Conservation (phyloP, 2,329 filamentous ascomycete genomes). For the Decorospora gaudefroyi region DNA sequence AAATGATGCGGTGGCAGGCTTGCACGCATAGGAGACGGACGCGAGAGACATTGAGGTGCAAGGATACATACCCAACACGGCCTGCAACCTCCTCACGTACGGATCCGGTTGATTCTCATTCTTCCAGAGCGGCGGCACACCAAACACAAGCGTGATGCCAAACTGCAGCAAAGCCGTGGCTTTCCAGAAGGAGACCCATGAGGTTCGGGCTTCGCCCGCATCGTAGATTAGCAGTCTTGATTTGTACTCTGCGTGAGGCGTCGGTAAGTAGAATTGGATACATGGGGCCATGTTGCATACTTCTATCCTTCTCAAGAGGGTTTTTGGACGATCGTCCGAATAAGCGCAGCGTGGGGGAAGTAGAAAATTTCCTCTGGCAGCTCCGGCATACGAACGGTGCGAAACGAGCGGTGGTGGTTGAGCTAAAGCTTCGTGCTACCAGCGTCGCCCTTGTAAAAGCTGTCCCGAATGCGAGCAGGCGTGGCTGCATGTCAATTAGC, state of each 20-base stretch:
- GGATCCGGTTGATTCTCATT: constrained; percentile 43
- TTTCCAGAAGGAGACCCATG: constrained; percentile 47
- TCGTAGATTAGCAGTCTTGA: constrained; percentile 44
- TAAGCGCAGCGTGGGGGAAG: constrained; percentile 29
- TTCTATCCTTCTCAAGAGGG: constrained; percentile 27
- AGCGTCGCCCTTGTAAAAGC: constrained; percentile 25
- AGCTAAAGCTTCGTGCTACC: constrained; percentile 7
- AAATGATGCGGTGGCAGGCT: too few relatives aligned
- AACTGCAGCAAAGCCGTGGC: constrained; percentile 44
- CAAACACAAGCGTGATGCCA: constrained; percentile 36
- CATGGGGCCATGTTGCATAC: constrained; percentile 12
- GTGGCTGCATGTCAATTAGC: constrained; percentile 36
- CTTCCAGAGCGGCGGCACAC: constrained; percentile 41
- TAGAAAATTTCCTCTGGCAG: constrained; percentile 42
- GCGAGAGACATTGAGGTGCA: too few relatives aligned
- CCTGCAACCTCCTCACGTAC: constrained; percentile 33
- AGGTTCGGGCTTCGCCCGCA: constrained; percentile 44
- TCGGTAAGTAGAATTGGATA: too few relatives aligned
- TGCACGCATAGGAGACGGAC: too few relatives aligned
- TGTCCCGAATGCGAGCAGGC: constrained; percentile 25
- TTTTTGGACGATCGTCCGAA: constrained; percentile 24
- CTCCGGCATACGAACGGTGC: constrained; percentile 31
- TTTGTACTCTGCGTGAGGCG: constrained; percentile 38
- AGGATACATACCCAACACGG: constrained; percentile 34
- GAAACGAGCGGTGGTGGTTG: constrained; percentile 8